Base-by-base conservation (phyloP, 768 basidiomycete genomes). In the Leucocoprinus leucothites region DNA sequence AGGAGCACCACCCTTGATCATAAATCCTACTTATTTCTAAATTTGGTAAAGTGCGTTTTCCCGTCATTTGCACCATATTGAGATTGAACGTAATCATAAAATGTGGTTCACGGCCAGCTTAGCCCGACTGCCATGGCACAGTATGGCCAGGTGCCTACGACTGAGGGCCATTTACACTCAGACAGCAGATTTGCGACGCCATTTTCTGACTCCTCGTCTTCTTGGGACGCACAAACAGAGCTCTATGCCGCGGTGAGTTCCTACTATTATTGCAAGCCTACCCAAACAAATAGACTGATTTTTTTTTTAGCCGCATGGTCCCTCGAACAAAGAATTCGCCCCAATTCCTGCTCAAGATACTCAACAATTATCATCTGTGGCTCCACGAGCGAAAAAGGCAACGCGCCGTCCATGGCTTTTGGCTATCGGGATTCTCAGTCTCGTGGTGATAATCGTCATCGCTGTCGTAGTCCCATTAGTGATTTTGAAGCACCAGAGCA, bases 361-460 rank as follows among this genome's bases (percentile, higher is more conserved):
- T 22, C 31, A 56, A n/a, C 41, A 38, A 9, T n/a, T 18, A 18
- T 35, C 38, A 14, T 11, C 19, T 6, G 52, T 43, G n/a, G 19
- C 28, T 9, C 28, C 36, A 28, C 35, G 9, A 13, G 38, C 54
- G 18, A 24, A 48, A 49, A 43, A 19, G 18, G 14, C 31, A 18
- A 31, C 14, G n/a, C 16, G 31, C 6, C 47, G 47, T 14, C 3
- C 11, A 42, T 41, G 38, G 46, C 26, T 49, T 43, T 9, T 72
- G 9, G 58, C 64, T 44, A 60, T 66, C 35, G 56, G 75, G 28
- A 58, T 62, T 9, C 48, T 73, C 24, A 65, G 74, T 24, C 58
- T 73, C 36, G 59, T 71, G 24, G 73, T 73, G 16, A 64, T 82
- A 50, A 61, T 79, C 22, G 62, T 80, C 26, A 69, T 80, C 45